These are phyloP conservation scores for Ceratocystis cubensis DNA, from an alignment of 2,329 filamentous ascomycete species.

Conservation along the genomic window DNA sequence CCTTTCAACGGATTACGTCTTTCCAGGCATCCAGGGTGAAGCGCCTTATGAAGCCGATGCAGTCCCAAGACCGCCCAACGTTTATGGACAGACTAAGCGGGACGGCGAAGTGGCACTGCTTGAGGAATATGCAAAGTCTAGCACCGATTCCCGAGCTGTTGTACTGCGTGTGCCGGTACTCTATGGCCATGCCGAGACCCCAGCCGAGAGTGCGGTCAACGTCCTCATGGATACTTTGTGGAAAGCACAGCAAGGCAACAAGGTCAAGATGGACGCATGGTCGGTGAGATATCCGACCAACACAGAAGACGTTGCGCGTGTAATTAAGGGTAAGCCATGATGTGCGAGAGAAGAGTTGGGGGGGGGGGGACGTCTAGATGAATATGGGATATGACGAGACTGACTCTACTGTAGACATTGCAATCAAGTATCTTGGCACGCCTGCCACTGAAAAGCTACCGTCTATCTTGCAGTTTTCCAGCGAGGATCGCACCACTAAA, in stretches of 20 bases:
- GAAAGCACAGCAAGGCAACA: constrained; percentile 53
- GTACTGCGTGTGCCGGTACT: constrained; percentile 72
- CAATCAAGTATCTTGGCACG: constrained; percentile 51
- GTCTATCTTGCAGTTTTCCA: constrained; percentile 67
- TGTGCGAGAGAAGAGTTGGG: not conserved
- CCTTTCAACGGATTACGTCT: constrained; percentile 75
- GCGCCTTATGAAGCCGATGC: constrained; percentile 65
- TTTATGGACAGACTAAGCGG: constrained; percentile 54
- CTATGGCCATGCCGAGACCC: constrained; percentile 61
- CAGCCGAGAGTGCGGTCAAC: constrained; percentile 72
- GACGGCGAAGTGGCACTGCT: constrained; percentile 53
- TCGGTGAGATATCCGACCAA: constrained; percentile 75
- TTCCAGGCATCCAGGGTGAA: constrained; percentile 60
- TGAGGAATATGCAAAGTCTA: constrained; percentile 40
- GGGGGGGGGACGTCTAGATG: not conserved
- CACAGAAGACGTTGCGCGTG: constrained; percentile 71
- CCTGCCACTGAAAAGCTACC: constrained; percentile 45
- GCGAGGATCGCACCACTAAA: constrained; percentile 77
- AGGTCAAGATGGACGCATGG: constrained; percentile 76
- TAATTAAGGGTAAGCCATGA: constrained; percentile 48
- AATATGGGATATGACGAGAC: too few species aligned
- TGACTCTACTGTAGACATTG: constrained; percentile 42
- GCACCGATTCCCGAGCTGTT: constrained; percentile 46
- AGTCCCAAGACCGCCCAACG: constrained; percentile 56
- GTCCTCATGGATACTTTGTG: constrained; percentile 63